These are phyloP conservation scores for Macaranga tanarius DNA, from an alignment of 441 rosid genomes.

Conservation along the genomic window DNA sequence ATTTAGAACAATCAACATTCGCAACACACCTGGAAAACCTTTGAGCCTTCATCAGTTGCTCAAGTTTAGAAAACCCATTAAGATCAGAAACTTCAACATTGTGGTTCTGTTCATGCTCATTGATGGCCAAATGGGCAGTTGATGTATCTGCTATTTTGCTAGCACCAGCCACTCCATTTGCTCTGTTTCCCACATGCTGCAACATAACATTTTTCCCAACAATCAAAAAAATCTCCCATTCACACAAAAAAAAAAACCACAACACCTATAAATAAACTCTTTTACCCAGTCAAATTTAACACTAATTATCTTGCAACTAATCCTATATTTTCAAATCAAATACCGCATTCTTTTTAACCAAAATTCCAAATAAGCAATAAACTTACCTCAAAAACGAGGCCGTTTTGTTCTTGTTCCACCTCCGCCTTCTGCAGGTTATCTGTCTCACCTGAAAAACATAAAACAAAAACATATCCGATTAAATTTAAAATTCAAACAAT, in stretches of 20 bases:
- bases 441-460: not conserved
- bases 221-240: not conserved
- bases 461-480: not conserved
- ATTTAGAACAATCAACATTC: not conserved
- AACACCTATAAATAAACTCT: not conserved
- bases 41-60: conserved; percentile 60
- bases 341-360: not conserved
- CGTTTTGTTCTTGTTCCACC: conserved; percentile 11
- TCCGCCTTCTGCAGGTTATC: not conserved
- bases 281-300: too few relatives aligned
- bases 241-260: conserved; percentile 5
- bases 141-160: conserved; percentile 31
- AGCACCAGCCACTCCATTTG: conserved; percentile 39
- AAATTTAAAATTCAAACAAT: too few relatives aligned
- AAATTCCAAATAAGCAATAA: too few relatives aligned
- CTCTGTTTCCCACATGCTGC: conserved; percentile 32
- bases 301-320: not conserved
- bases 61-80: conserved; percentile 56
- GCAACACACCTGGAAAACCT: conserved; percentile 57
- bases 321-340: not conserved
- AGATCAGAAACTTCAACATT: conserved; percentile 28
- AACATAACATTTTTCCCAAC: conserved; percentile 1
- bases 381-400: not conserved
- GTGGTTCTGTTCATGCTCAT: conserved; percentile 31
- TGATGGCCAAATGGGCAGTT: conserved; percentile 29